phyloP scores from a whole-genome alignment of 805 yeast species.

The Danielozyma ontarioensis region DNA sequence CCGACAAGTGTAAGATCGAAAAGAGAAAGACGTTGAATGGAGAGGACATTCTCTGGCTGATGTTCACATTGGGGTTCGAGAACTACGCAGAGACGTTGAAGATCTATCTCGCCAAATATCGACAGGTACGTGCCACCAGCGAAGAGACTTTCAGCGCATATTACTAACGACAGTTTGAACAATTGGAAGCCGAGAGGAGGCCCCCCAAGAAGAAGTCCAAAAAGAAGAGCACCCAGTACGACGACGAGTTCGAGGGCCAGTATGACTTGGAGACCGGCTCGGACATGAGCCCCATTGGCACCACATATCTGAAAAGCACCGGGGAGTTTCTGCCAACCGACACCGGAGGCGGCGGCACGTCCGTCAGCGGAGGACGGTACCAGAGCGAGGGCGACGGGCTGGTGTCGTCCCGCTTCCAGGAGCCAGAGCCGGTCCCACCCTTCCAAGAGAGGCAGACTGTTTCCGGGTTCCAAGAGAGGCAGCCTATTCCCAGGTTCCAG shows the following conservation, averaged over 20 bases:
- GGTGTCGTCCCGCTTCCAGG: no score
- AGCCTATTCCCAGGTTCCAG: no score
- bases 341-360: no score
- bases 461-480: no score
- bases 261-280: neutral
- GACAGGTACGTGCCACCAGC: slow-evolving; percentile 28
- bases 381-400: no score
- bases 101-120: slow-evolving; percentile 61
- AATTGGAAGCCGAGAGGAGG: slow-evolving; percentile 3
- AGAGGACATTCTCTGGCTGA: slow-evolving; percentile 60
- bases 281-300: neutral
- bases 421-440: no score
- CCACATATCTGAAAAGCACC: neutral
- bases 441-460: no score
- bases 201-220: slow-evolving; percentile 2
- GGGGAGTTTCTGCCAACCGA: neutral
- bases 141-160: neutral
- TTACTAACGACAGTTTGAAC: slow-evolving; percentile 3
- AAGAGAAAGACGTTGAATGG: slow-evolving; percentile 69
- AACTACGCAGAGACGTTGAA: slow-evolving; percentile 66
- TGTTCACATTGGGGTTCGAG: slow-evolving; percentile 63
- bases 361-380: no score
- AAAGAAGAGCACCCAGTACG: neutral
- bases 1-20: slow-evolving; percentile 59
- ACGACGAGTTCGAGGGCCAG: slow-evolving; percentile 1